Percentiles rank a stretch among this genome's conserved stretches.
Conservation (phyloP, 768 basidiomycete species). For the Boletus sp. region DNA sequence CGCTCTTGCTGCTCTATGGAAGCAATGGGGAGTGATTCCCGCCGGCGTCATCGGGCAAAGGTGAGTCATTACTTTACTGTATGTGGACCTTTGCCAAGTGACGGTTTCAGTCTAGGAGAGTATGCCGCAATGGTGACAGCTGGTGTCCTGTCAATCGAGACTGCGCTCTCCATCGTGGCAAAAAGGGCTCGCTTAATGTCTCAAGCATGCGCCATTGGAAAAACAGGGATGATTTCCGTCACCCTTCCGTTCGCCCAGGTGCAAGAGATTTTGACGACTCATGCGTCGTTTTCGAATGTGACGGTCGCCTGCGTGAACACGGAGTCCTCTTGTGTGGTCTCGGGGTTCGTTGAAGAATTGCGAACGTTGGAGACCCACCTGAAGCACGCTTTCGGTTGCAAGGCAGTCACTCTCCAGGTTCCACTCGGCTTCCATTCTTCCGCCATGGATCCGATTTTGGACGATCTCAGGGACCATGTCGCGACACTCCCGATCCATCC, state of each 20-base stretch:
- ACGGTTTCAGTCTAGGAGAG: constrained; percentile 62
- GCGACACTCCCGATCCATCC: constrained; percentile 37
- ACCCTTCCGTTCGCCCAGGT: constrained; percentile 37
- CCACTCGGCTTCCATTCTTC: constrained; percentile 66
- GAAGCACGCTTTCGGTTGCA: constrained; percentile 35
- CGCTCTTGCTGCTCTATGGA: constrained; percentile 62
- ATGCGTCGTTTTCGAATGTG: constrained; percentile 36
- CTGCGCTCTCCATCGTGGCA: constrained; percentile 58
- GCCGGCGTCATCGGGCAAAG: constrained; percentile 70
- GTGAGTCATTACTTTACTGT: constrained; percentile 35
- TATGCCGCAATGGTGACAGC: constrained; percentile 70
- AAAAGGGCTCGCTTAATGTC: constrained; percentile 57
- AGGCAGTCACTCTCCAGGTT: constrained; percentile 46
- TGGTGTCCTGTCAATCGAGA: constrained; percentile 53
- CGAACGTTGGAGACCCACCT: constrained; percentile 41
- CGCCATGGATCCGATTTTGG: constrained; percentile 58
- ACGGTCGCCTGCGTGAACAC: constrained; percentile 65
- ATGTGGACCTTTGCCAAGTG: background rate
- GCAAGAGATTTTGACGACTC: constrained; percentile 34
- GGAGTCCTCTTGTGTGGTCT: constrained; percentile 53
- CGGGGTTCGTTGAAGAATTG: constrained; percentile 51
- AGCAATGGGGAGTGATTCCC: constrained; percentile 64
- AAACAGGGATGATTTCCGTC: constrained; percentile 65
- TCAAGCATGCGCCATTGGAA: constrained; percentile 40
- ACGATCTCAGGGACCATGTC: constrained; percentile 46